Percentiles rank a stretch among this genome's conserved stretches.
Evolutionary conservation across 768 basidiomycete genomes (phyloP).

Genomic region (Lactarius vividus): DNA sequence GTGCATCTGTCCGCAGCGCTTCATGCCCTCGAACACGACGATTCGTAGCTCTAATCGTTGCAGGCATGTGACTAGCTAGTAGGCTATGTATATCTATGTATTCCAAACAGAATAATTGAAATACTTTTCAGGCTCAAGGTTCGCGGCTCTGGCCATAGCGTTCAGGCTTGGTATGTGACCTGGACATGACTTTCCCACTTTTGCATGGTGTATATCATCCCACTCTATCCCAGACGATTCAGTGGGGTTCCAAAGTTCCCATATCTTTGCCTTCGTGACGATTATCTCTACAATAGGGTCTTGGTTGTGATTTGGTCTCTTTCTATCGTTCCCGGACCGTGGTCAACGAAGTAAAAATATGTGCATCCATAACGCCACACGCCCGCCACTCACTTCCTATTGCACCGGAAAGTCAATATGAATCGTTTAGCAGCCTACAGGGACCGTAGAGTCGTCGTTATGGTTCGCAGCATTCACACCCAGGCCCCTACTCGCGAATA

Average conservation of each 20-base stretch:
- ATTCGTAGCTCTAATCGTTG: neutral
- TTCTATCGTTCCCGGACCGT: too few species aligned
- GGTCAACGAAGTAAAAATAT: too few species aligned
- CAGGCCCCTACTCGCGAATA: conserved; percentile 51
- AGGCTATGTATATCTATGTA: neutral
- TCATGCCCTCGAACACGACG: neutral
- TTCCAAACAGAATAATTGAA: neutral
- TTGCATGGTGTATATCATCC: neutral
- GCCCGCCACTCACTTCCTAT: too few species aligned
- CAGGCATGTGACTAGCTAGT: neutral
- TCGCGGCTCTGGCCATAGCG: neutral
- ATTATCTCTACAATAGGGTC: neutral
- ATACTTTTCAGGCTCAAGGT: neutral
- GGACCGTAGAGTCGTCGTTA: conserved; percentile 34
- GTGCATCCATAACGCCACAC: too few species aligned
- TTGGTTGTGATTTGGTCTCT: neutral
- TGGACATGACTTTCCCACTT: neutral
- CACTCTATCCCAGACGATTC: too few species aligned
- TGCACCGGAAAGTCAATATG: neutral
- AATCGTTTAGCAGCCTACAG: conserved; percentile 32
- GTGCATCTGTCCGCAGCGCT: conserved; percentile 10
- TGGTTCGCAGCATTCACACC: conserved; percentile 40
- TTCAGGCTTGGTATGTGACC: neutral
- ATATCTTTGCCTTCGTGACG: too few species aligned
- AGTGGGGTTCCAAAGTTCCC: too few species aligned